A percentile compares a stretch with the other conserved stretches of the same genome.
Conservation (phyloP, 2,329 filamentous ascomycete genomes). For the Emmonsia crescens region DNA sequence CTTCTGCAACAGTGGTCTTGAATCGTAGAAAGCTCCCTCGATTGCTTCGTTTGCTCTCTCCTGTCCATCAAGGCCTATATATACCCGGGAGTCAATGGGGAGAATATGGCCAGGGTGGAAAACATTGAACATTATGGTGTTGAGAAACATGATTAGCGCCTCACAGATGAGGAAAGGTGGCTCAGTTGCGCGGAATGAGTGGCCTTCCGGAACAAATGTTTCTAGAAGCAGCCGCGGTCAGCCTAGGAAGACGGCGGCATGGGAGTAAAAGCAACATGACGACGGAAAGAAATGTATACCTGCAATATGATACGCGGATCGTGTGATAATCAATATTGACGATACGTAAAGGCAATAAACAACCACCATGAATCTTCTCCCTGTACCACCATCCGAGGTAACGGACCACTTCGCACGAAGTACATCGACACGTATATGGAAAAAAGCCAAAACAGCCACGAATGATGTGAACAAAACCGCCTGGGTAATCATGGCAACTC, state of each 20-base stretch:
- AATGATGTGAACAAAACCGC: conserved; percentile 4
- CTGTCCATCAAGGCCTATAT: conserved; percentile 2
- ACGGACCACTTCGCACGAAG: background rate
- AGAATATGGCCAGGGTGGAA: conserved; percentile 8
- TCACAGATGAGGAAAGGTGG: conserved; percentile 7
- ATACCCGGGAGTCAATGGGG: conserved; percentile 5
- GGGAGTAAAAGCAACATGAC: background rate
- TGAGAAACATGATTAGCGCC: conserved; percentile 6
- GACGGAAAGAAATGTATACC: background rate
- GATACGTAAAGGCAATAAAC: conserved; percentile 7
- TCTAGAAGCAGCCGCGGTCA: conserved; percentile 1
- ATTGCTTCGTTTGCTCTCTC: conserved; percentile 6
- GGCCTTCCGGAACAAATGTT: conserved; percentile 6
- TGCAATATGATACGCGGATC: conserved; percentile 10
- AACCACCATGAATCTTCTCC: conserved; percentile 6
- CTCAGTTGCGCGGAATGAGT: conserved; percentile 6
- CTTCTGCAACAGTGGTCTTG: conserved; percentile 4
- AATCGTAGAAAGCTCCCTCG: conserved; percentile 4
- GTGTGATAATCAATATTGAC: conserved; percentile 7
- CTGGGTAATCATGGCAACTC: conserved; percentile 7
- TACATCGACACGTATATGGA: conserved; percentile 2
- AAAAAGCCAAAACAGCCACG: background rate
- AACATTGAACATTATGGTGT: conserved; percentile 7
- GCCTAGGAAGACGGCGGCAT: background rate
- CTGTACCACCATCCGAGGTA: background rate